These are phyloP conservation scores for Gastrolobium bilobum DNA, from an alignment of 306 rosid genomes.

Conservation along the genomic window DNA sequence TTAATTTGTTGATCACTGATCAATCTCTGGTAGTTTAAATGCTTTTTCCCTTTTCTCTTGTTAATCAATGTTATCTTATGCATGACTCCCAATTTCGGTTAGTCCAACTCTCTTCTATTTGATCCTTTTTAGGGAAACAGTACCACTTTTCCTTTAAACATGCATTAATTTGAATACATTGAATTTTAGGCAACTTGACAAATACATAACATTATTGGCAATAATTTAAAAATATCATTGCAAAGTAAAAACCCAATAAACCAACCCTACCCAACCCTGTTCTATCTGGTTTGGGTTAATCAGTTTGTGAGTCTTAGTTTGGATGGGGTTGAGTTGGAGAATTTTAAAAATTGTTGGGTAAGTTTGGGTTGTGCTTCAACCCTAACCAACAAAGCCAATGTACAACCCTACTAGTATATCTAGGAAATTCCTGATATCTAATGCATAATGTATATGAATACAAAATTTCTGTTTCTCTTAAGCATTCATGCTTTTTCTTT, in stretches of 20 bases:
- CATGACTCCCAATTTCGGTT: background rate
- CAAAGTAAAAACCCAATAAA: background rate
- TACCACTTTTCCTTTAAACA: background rate
- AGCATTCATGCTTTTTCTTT: constrained; percentile 33
- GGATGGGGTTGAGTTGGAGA: background rate
- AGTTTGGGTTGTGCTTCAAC: constrained; percentile 1
- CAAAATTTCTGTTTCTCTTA: constrained; percentile 29
- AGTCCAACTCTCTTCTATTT: background rate
- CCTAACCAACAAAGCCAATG: background rate
- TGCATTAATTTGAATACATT: constrained; percentile 6
- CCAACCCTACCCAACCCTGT: background rate
- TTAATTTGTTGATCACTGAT: constrained; percentile 37
- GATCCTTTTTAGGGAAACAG: background rate
- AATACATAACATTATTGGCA: background rate
- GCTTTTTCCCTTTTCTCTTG: background rate
- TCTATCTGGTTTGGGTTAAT: background rate
- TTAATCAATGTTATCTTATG: background rate
- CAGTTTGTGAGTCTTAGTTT: constrained; percentile 1
- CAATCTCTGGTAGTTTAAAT: constrained; percentile 3
- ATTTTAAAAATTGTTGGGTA: background rate
- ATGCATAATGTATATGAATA: background rate
- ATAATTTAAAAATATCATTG: background rate
- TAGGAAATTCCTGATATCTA: constrained; percentile 13
- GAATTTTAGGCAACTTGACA: background rate
- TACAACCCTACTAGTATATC: background rate